Base-by-base conservation (phyloP, 306 rosid genomes). In the Prinsepia uniflora region DNA sequence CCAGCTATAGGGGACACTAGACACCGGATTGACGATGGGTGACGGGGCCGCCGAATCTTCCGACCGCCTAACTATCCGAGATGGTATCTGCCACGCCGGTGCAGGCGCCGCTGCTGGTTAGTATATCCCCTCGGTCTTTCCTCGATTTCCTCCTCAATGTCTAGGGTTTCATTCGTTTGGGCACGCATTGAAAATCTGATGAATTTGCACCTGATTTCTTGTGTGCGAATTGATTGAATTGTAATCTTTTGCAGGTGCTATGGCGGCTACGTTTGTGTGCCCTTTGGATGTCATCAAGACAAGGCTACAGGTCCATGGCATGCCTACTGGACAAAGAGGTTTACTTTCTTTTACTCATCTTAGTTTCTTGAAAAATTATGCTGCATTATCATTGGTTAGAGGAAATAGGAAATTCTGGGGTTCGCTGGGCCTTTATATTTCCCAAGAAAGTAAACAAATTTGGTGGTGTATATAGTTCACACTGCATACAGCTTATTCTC, bases 211-310 rank as follows among this genome's bases (percentile, higher is more conserved):
- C 6, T 59, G 34, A 24, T 5, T 56, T 41, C 10, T 30, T 85
- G 15, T 20, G 7, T 41, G 39, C 63, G 36, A 59, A 60, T 52
- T 70, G 71, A 14, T 45, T 45, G 19, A 42, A 63, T 66, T 63
- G 74, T 24, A 59, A 68, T 77, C 64, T 73, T 72, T 2, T 76
- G 52, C 81, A 94, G 99, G 97, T 76, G 81, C 97, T 18, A 87
- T 91, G 58, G 99, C 97, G 36, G 99, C 99, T 58, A 91, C 99
- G 36, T 87, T 94, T 72, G 87, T 94, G 54, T 94, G 97, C 66
- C 99, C 99, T 3, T 80, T 94, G 83, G 99, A 94, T 84, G 99
- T 94, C 78, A 94, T 94, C 89, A 94, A 90, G 86, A 94, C 99
- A 40, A 89, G 99, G 81, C 75, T 94, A 57, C 99, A 94, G 81